Percentiles rank a stretch among this genome's conserved stretches.
These are phyloP conservation scores for Cercospora janseana DNA, from an alignment of 2,329 filamentous ascomycete genomes.

Conservation along the genomic window DNA sequence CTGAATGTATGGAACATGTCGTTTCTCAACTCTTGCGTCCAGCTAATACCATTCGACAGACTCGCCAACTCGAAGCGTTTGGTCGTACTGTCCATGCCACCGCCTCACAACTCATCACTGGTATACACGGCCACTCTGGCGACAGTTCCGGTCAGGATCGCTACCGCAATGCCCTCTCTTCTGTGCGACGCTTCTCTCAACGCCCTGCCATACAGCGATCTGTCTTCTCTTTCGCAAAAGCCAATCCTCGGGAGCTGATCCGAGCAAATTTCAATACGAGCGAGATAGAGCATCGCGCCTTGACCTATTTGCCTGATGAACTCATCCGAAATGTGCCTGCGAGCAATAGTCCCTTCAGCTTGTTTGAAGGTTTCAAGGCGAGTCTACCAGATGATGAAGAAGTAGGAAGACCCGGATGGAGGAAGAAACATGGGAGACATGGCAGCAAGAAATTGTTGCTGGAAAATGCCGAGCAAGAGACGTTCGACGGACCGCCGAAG, in stretches of 20 bases:
- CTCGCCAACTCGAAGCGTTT: slow-evolving; percentile 86
- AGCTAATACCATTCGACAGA: slow-evolving; percentile 49
- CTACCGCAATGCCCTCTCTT: slow-evolving; percentile 83
- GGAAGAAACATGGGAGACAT: slow-evolving; percentile 65
- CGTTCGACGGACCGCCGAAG: slow-evolving; percentile 62
- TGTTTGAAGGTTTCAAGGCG: slow-evolving; percentile 96
- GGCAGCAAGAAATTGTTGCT: slow-evolving; percentile 70
- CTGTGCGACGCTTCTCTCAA: slow-evolving; percentile 84
- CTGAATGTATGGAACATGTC: slow-evolving; percentile 19
- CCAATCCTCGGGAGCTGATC: slow-evolving; percentile 89
- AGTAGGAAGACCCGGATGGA: slow-evolving; percentile 43
- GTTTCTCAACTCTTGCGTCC: neutral
- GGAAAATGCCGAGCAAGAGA: slow-evolving; percentile 56
- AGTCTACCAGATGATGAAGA: slow-evolving; percentile 69
- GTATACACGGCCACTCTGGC: slow-evolving; percentile 37
- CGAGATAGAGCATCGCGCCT: slow-evolving; percentile 91
- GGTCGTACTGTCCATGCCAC: slow-evolving; percentile 92
- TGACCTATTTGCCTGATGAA: slow-evolving; percentile 86
- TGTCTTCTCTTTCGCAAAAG: slow-evolving; percentile 86
- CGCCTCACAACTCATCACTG: slow-evolving; percentile 75
- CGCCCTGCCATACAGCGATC: slow-evolving; percentile 80
- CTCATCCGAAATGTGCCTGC: slow-evolving; percentile 87
- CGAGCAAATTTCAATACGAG: slow-evolving; percentile 83
- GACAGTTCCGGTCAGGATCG: slow-evolving; percentile 50
- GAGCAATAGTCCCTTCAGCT: slow-evolving; percentile 77